phyloP scores from a whole-genome alignment of 768 basidiomycete species.

The Pisolithus sp. region DNA sequence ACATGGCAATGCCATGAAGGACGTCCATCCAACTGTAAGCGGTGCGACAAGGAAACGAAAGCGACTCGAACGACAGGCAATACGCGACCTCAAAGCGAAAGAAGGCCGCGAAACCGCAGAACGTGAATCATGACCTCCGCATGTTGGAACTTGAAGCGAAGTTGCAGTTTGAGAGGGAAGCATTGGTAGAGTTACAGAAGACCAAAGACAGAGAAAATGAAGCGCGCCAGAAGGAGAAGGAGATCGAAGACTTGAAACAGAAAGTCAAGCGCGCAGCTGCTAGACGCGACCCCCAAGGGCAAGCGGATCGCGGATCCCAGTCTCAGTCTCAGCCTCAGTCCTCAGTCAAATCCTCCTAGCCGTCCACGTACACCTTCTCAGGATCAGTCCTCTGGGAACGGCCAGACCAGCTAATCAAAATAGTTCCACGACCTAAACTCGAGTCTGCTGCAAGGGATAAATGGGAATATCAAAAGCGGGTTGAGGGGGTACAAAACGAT shows the following conservation, averaged over 20 bases:
- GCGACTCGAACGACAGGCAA: slow-evolving; percentile 34
- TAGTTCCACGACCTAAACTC: slow-evolving; percentile 8
- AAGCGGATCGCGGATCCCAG: background rate
- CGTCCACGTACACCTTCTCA: background rate
- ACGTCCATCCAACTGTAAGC: slow-evolving; percentile 32
- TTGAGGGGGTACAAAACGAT: slow-evolving; percentile 45
- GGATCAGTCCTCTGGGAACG: background rate
- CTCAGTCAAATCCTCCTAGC: background rate
- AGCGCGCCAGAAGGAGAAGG: slow-evolving; percentile 38
- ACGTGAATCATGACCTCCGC: slow-evolving; percentile 32
- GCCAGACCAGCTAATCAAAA: slow-evolving; percentile 3
- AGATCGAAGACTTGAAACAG: slow-evolving; percentile 33
- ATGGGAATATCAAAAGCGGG: slow-evolving; percentile 54
- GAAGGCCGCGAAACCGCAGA: slow-evolving; percentile 41
- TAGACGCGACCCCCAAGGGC: background rate
- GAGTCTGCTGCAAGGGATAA: slow-evolving; percentile 36
- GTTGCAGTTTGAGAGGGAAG: slow-evolving; percentile 30
- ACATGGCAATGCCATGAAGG: slow-evolving; percentile 39
- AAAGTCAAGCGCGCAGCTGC: slow-evolving; percentile 8
- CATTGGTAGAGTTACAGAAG: slow-evolving; percentile 31
- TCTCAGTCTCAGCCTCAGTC: background rate
- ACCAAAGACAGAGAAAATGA: slow-evolving; percentile 31
- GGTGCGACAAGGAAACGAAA: slow-evolving; percentile 44
- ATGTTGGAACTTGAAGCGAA: slow-evolving; percentile 40
- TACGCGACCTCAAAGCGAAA: slow-evolving; percentile 36